Evolutionary conservation across 1,284 basidiomycete species (phyloP).

Genomic region (Puccinia triticina): DNA sequence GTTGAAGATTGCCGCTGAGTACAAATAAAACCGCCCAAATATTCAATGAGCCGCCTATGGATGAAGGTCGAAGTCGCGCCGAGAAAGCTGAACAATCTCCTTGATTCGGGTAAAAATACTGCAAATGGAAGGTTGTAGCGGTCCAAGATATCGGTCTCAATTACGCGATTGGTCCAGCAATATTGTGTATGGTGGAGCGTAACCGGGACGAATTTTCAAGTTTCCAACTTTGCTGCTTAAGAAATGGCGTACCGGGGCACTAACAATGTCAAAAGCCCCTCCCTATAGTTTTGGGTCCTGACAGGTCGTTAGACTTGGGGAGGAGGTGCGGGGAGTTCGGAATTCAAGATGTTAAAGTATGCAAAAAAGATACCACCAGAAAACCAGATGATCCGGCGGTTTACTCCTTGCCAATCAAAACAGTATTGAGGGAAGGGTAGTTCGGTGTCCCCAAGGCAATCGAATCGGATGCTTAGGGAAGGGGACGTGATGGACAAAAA

Average conservation of each 20-base stretch:
- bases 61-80: constrained; percentile 3
- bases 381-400: neutral
- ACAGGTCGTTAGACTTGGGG: constrained; percentile 4
- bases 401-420: neutral
- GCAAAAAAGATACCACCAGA: neutral
- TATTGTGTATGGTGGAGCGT: constrained; percentile 1
- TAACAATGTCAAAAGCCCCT: neutral
- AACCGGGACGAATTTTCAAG: constrained; percentile 6
- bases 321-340: neutral
- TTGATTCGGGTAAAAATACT: neutral
- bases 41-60: constrained; percentile 20
- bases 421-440: neutral
- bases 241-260: neutral
- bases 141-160: neutral
- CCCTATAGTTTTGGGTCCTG: neutral
- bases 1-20: neutral
- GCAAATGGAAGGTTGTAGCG: neutral
- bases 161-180: constrained; percentile 1
- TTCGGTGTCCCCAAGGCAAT: constrained; percentile 5
- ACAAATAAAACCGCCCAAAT: neutral
- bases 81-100: constrained; percentile 14
- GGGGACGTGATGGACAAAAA: neutral
- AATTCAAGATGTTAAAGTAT: constrained; percentile 18
- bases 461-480: neutral
- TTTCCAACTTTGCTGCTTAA: constrained; percentile 11